Conservation (phyloP, 2,329 filamentous ascomycete genomes). For the Pseudogymnoascus sp. region DNA sequence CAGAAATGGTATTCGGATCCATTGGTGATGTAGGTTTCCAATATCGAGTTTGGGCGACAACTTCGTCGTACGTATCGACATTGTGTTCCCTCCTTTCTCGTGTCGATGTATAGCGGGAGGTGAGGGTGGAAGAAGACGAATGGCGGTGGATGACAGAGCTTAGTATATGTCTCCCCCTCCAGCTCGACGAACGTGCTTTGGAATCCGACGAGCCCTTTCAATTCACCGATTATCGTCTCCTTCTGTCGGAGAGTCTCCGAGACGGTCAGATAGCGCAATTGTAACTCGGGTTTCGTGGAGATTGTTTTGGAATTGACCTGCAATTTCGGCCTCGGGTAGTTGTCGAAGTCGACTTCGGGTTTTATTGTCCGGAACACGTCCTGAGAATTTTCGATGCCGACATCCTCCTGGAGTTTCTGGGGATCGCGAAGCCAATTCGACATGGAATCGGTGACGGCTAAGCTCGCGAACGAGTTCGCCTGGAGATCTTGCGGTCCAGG, state of each 20-base stretch:
- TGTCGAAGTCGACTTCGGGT: conserved; percentile 16
- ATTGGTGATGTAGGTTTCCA: conserved; percentile 77
- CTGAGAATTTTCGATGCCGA: conserved; percentile 48
- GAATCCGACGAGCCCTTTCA: conserved; percentile 70
- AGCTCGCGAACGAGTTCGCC: conserved; percentile 70
- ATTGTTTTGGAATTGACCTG: conserved; percentile 22
- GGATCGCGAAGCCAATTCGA: conserved; percentile 72
- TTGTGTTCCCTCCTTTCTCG: conserved; percentile 74
- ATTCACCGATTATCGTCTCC: conserved; percentile 55
- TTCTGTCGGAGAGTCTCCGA: conserved; percentile 41
- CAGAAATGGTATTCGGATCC: conserved; percentile 83
- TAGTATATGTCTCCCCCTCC: conserved; percentile 58
- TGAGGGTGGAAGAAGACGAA: conserved; percentile 84
- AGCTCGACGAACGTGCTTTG: conserved; percentile 65
- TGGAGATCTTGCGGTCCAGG: conserved; percentile 50
- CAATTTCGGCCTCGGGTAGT: conserved; percentile 24
- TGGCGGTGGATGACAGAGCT: conserved; percentile 56
- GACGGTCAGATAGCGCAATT: conserved; percentile 60
- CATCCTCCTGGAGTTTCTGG: conserved; percentile 58
- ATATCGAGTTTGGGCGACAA: conserved; percentile 78
- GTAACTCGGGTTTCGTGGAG: conserved; percentile 41
- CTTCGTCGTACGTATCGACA: conserved; percentile 88
- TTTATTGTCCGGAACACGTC: conserved; percentile 56
- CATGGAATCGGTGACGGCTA: conserved; percentile 66
- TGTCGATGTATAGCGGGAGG: conserved; percentile 88